These are phyloP conservation scores for Herpetospermum pedunculosum DNA, from an alignment of 306 rosid genomes.

Conservation along the genomic window DNA sequence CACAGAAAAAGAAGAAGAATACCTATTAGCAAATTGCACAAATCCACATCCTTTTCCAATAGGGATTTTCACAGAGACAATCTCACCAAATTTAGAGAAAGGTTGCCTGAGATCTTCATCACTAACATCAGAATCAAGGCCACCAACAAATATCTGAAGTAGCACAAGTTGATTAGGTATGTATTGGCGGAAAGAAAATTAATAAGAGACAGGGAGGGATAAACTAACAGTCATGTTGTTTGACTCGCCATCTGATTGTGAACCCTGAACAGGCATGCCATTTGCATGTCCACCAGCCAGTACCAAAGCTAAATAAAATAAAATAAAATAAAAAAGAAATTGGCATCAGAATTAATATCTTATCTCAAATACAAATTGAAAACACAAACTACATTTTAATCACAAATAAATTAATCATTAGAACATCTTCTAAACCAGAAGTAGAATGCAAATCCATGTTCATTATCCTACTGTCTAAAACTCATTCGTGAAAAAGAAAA, in stretches of 20 bases:
- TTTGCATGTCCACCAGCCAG: constrained; percentile 87
- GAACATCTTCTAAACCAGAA: not conserved
- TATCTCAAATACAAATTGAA: not conserved
- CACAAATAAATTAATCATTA: not conserved
- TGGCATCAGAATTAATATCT: not conserved
- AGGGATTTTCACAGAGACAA: constrained; percentile 90
- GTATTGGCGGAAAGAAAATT: not conserved
- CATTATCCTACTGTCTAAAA: not conserved
- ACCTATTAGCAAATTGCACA: constrained; percentile 96
- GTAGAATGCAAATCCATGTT: not conserved
- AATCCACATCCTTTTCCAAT: constrained; percentile 95
- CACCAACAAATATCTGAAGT: constrained; percentile 90
- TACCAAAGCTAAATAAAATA: constrained; percentile 54
- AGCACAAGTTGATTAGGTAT: not conserved
- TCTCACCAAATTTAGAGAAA: constrained; percentile 79
- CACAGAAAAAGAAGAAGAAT: constrained; percentile 6
- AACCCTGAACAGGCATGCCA: constrained; percentile 58
- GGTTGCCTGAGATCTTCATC: constrained; percentile 92
- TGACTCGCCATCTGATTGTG: constrained; percentile 66
- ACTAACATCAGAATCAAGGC: constrained; percentile 84
- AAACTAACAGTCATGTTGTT: constrained; percentile 85
- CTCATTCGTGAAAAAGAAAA: not conserved
- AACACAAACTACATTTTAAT: not conserved
- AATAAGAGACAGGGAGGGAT: constrained; percentile 1
- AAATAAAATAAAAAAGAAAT: not conserved